These are phyloP conservation scores for Fusarium temperatum DNA, from an alignment of 2,329 filamentous ascomycete genomes.

Conservation along the genomic window DNA sequence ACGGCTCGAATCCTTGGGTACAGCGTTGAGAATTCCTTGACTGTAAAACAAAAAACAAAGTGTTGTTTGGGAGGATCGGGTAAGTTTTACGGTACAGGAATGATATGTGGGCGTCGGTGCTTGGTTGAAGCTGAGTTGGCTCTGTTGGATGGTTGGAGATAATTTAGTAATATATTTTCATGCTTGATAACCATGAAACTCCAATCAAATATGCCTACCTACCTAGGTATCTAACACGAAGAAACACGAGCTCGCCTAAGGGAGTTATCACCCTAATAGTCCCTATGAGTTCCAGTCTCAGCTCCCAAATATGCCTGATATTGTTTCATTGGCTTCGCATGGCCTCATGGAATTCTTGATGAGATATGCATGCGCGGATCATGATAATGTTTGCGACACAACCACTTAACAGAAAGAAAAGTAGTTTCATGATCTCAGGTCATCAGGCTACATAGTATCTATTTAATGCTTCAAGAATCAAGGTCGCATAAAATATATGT, in stretches of 20 bases:
- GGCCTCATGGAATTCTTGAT: neutral
- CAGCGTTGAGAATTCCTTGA: no score
- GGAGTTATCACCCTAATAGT: neutral
- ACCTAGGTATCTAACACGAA: neutral
- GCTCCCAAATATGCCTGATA: neutral
- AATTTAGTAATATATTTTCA: conserved; percentile 16
- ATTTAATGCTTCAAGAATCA: neutral
- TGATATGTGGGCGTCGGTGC: neutral
- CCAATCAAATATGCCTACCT: neutral
- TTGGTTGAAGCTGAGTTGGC: conserved; percentile 2
- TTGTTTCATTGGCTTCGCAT: neutral
- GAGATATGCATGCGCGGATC: neutral
- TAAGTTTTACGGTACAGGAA: neutral
- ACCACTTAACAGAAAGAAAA: neutral
- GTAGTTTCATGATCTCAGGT: no score
- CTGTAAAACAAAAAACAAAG: neutral
- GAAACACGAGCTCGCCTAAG: neutral
- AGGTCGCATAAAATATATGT: no score
- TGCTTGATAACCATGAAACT: neutral
- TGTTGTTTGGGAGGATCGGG: neutral
- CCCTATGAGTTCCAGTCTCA: neutral
- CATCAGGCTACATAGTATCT: neutral
- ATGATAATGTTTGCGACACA: neutral
- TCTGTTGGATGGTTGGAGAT: neutral
- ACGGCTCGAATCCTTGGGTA: neutral